Conservation (phyloP, 768 basidiomycete genomes). For the Panaeolus cyanescens region DNA sequence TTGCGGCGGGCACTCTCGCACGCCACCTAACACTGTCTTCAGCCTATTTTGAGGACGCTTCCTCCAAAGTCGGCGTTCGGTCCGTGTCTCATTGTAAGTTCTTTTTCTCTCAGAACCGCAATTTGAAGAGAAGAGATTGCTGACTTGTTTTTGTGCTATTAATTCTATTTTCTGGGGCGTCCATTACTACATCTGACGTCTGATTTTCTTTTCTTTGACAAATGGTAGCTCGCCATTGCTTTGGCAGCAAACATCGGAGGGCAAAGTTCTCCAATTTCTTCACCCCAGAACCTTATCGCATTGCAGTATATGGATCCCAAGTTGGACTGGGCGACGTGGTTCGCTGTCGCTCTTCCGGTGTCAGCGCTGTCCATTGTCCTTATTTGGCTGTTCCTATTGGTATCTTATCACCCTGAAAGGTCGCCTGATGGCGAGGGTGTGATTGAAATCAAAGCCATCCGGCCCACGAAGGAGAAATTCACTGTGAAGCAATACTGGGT, state of each 20-base stretch:
- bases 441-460: conserved; percentile 82
- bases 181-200: background rate
- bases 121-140: background rate
- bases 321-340: conserved; percentile 92
- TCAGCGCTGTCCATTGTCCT: conserved; percentile 82
- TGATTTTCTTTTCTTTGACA: background rate
- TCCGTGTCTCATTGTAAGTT: conserved; percentile 86
- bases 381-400: conserved; percentile 90
- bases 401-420: conserved; percentile 75
- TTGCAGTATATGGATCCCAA: conserved; percentile 82
- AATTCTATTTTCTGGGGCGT: background rate
- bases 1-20: background rate
- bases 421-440: conserved; percentile 75
- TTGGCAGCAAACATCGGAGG: conserved; percentile 99
- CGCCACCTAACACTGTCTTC: conserved; percentile 5
- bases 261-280: conserved; percentile 96
- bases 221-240: conserved; percentile 83
- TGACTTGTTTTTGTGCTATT: conserved; percentile 4
- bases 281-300: conserved; percentile 96
- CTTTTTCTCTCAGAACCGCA: background rate
- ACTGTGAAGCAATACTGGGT: conserved; percentile 91
- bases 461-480: conserved; percentile 81
- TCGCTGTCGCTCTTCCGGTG: conserved; percentile 91
- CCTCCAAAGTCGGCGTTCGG: conserved; percentile 86
- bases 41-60: conserved; percentile 94